Evolutionary conservation across 2,329 filamentous ascomycete species (phyloP).

Genomic region (Seiridium unicorne): DNA sequence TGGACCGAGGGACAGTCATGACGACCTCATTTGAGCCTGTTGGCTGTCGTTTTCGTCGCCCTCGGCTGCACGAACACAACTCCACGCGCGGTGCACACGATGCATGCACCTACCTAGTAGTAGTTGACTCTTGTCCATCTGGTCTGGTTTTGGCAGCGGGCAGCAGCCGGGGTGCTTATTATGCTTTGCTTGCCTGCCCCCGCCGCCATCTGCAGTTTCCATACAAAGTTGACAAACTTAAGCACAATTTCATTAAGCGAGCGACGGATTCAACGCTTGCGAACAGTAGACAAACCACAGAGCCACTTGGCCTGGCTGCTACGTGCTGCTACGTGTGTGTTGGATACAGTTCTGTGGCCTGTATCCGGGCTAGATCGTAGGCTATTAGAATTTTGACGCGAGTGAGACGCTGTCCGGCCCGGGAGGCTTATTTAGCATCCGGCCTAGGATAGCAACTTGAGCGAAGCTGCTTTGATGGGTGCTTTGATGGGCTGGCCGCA

Average conservation of each 20-base stretch:
- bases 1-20: no score
- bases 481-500: not conserved
- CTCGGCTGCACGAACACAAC: no score
- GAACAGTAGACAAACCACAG: not conserved
- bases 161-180: not conserved
- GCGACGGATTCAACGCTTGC: not conserved
- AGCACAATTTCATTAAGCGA: slow-evolving; percentile 2
- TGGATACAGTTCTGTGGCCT: not conserved
- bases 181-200: not conserved
- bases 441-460: not conserved
- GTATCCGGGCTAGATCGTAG: not conserved
- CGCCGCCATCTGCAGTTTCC: no score
- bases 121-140: no score
- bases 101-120: no score
- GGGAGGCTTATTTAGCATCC: no score
- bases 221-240: not conserved
- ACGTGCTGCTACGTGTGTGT: no score
- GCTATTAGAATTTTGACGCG: not conserved
- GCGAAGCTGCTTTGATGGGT: not conserved
- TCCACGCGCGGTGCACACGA: no score
- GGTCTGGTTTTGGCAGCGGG: not conserved
- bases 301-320: not conserved
- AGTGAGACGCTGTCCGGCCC: no score
- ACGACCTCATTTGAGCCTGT: no score
- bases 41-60: no score